Evolutionary conservation across 176 grass and related monocot genomes (phyloP), one percentile per base, ranked within the genome.

Genomic region (Zoysia pacifica): DNA sequence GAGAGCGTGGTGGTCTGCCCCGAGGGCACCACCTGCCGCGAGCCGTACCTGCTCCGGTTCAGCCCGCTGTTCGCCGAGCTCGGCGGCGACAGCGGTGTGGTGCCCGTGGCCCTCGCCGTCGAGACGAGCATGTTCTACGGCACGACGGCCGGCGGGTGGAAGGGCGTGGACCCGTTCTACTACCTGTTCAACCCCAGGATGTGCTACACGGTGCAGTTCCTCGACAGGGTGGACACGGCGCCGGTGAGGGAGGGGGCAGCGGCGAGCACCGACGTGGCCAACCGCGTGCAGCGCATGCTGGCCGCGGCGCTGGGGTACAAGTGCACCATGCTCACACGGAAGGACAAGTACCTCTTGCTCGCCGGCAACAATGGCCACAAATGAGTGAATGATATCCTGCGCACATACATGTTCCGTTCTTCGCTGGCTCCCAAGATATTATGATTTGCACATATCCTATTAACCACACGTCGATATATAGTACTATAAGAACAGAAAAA

Each of bases 281-380:
- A 97, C 81, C 15, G 2, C 7, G 84, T 93, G 62, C 91, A 97
- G 82, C 43, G 38, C 3, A 8, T 39, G 69, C 73, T 97, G 40
- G 94, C 84, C 15, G 71, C 9, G 28, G 82, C 89, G 43, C 78
- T 97, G 9, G 94, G 91, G 9, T 97, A 93, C 16, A 40, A 85
- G 56, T 91, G 91, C 82, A 91, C 94, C 43, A 86, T 81, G 79
- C 85, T 97, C 63, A 88, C 89, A 0, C 91, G 94, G 75, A 93
- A 75, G 85, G 91, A 93, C 28, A 97, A 93, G 91, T 97, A 97
- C 63, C 73, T 71, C 65, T 86, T 93, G 86, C 89, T 97, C 45
- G 91, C 87, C 46, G 94, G 86, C 62, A 97, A 91, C 67, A 91
- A 97, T 11, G 94, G 94, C 67, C 9, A 14, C 70, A 64, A 74